phyloP scores from a whole-genome alignment of 2,329 filamentous ascomycete species.

The Aspergillus floridensis region DNA sequence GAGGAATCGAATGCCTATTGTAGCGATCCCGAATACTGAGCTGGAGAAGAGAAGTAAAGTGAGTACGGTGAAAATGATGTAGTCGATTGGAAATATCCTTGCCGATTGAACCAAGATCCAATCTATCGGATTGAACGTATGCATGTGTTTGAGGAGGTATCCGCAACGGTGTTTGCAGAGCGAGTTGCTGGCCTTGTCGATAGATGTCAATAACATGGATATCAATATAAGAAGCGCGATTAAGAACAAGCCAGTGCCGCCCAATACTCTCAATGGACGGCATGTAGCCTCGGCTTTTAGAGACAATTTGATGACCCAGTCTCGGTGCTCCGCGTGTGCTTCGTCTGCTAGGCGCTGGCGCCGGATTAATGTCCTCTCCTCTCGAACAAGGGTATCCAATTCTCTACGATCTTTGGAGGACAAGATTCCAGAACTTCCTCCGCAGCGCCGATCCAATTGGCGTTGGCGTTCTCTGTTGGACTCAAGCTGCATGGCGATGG shows the following conservation, averaged over 20 bases:
- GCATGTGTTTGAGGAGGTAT: slow-evolving; percentile 83
- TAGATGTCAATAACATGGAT: slow-evolving; percentile 91
- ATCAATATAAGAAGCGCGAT: slow-evolving; percentile 75
- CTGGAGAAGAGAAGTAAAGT: slow-evolving; percentile 85
- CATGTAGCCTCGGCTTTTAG: slow-evolving; percentile 77
- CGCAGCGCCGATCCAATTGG: slow-evolving; percentile 82
- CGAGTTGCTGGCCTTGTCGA: slow-evolving; percentile 96
- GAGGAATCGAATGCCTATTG: slow-evolving; percentile 89
- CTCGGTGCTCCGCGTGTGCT: slow-evolving; percentile 65
- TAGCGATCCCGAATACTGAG: slow-evolving; percentile 80
- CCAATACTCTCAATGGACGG: slow-evolving; percentile 82
- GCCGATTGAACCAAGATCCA: slow-evolving; percentile 80
- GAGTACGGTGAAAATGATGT: slow-evolving; percentile 80
- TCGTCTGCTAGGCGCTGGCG: slow-evolving; percentile 81
- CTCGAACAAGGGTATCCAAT: slow-evolving; percentile 78
- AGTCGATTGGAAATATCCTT: slow-evolving; percentile 86
- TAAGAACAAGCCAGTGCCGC: slow-evolving; percentile 73
- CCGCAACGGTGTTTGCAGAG: slow-evolving; percentile 87
- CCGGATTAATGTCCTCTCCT: slow-evolving; percentile 88
- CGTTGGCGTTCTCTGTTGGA: slow-evolving; percentile 87
- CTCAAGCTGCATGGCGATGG: slow-evolving; percentile 75
- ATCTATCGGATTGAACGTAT: slow-evolving; percentile 94
- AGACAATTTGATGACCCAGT: slow-evolving; percentile 72
- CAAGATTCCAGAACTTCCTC: slow-evolving; percentile 70
- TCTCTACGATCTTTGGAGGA: slow-evolving; percentile 84